Conservation (phyloP, 2,329 filamentous ascomycete genomes). For the Fusarium fracticaudum region DNA sequence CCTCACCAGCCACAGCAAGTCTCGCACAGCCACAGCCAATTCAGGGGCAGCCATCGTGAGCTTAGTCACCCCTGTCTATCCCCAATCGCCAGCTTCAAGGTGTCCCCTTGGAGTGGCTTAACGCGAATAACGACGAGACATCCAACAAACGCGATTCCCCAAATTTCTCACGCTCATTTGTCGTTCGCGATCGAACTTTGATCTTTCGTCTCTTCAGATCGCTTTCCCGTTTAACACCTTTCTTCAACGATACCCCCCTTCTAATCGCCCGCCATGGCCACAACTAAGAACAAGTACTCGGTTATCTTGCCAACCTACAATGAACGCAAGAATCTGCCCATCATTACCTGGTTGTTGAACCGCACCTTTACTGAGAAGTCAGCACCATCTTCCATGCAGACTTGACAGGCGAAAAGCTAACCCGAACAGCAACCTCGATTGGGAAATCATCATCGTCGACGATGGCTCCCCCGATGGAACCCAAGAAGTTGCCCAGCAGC, state of each 20-base stretch:
- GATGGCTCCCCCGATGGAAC: conserved; percentile 97
- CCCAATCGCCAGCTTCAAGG: conserved; percentile 34
- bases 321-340: conserved; percentile 95
- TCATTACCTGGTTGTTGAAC: conserved; percentile 93
- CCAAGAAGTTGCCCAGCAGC: conserved; percentile 87
- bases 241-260: conserved; percentile 9
- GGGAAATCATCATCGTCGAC: conserved; percentile 98
- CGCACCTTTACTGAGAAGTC: conserved; percentile 91
- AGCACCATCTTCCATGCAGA: neutral
- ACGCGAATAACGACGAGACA: conserved; percentile 35
- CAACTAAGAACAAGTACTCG: conserved; percentile 81
- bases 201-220: neutral
- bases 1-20: conserved; percentile 7
- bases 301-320: conserved; percentile 99
- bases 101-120: conserved; percentile 41
- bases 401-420: neutral
- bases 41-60: conserved; percentile 37
- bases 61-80: conserved; percentile 28
- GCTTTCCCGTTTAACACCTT: neutral
- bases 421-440: conserved; percentile 80
- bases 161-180: conserved; percentile 39
- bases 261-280: conserved; percentile 54
- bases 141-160: conserved; percentile 35
- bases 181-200: conserved; percentile 16
- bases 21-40: conserved; percentile 25